A percentile compares a stretch with the other conserved stretches of the same genome.
These are phyloP conservation scores for Boletus smithii DNA, from an alignment of 1,284 basidiomycete genomes.

Conservation along the genomic window DNA sequence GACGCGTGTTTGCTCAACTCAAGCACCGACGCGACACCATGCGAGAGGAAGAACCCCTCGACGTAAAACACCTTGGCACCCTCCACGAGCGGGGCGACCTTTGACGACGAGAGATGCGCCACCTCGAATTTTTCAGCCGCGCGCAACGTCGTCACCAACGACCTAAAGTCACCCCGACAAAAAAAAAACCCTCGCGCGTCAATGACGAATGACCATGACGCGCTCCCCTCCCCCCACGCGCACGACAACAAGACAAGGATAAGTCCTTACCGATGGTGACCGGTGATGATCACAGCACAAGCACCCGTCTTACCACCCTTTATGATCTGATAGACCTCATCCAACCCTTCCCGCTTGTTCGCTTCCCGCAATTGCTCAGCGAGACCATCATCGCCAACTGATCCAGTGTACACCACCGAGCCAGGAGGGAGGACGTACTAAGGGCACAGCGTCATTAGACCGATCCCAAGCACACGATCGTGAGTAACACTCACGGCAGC, in stretches of 20 bases:
- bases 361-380: constrained; percentile 89
- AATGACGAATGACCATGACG: too few relatives aligned
- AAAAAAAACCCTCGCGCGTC: background rate
- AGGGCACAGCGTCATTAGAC: background rate
- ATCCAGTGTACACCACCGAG: constrained; percentile 94
- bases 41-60: constrained; percentile 97
- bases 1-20: constrained; percentile 83
- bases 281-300: constrained; percentile 94
- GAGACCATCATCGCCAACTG: constrained; percentile 90
- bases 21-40: constrained; percentile 76
- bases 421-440: constrained; percentile 88
- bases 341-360: constrained; percentile 90
- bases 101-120: constrained; percentile 75
- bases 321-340: constrained; percentile 87
- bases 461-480: constrained; percentile 1
- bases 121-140: constrained; percentile 88
- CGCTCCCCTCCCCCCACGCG: too few relatives aligned
- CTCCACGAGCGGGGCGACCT: constrained; percentile 76
- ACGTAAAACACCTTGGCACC: constrained; percentile 90
- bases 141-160: constrained; percentile 87
- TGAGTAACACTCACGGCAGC: constrained; percentile 73
- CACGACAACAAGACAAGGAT: background rate
- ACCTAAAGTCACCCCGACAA: constrained; percentile 45
- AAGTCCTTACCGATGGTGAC: constrained; percentile 71
- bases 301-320: constrained; percentile 90